A percentile compares a stretch with the other conserved stretches of the same genome.
phyloP scores from a whole-genome alignment of 305 asterid species.

The Solanum hybrid region DNA sequence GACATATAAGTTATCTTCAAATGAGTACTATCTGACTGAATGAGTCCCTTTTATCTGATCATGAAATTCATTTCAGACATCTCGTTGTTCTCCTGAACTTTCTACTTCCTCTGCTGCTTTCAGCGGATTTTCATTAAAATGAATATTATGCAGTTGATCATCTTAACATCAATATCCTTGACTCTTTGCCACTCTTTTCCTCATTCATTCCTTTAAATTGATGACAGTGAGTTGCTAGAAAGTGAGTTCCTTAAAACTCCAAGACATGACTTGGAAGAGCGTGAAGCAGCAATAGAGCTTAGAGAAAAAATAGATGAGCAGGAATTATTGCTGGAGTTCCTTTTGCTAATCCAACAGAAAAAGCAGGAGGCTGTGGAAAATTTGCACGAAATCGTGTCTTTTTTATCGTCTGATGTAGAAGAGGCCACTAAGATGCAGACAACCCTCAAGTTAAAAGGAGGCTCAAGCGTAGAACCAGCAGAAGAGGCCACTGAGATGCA shows the following conservation, averaged over 20 bases:
- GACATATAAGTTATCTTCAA: background rate
- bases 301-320: conserved; percentile 85
- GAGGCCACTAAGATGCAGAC: conserved; percentile 64
- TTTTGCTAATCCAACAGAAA: conserved; percentile 57
- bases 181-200: background rate
- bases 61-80: background rate
- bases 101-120: background rate
- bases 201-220: conserved; percentile 6
- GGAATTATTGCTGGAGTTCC: conserved; percentile 80
- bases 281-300: conserved; percentile 77
- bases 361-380: conserved; percentile 66
- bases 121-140: background rate
- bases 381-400: conserved; percentile 55
- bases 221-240: conserved; percentile 67
- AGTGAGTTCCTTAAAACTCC: conserved; percentile 83
- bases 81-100: background rate
- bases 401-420: conserved; percentile 67
- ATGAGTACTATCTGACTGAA: background rate
- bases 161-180: background rate
- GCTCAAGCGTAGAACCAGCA: conserved; percentile 21
- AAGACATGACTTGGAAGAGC: conserved; percentile 70
- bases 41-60: background rate
- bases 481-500: conserved; percentile 71
- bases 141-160: background rate
- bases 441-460: conserved; percentile 41